Evolutionary conservation across 1,139 yeast genomes (phyloP).

Genomic region (Pichia sp.): DNA sequence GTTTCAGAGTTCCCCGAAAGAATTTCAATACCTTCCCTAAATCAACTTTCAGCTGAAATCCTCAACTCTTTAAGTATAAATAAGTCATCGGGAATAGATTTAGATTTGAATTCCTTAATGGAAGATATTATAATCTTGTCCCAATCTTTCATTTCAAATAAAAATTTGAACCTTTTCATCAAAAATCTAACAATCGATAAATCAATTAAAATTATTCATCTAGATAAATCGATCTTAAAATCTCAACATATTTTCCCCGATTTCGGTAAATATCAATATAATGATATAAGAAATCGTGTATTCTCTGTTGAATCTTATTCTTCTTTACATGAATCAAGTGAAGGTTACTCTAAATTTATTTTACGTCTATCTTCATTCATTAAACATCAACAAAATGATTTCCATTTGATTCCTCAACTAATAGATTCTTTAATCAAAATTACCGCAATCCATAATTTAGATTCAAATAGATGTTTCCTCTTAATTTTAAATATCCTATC

Average conservation of each 20-base stretch:
- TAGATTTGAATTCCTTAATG: constrained; percentile 6
- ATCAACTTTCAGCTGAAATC: constrained; percentile 5
- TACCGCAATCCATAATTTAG: constrained; percentile 73
- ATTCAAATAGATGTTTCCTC: constrained; percentile 67
- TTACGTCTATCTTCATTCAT: constrained; percentile 45
- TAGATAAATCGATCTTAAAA: constrained; percentile 23
- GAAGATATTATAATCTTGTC: constrained; percentile 38
- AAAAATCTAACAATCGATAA: constrained; percentile 35
- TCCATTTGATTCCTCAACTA: constrained; percentile 22
- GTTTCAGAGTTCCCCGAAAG: constrained; percentile 21
- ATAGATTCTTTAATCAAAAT: no score
- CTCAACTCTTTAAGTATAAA: not conserved
- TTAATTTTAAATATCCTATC: constrained; percentile 27
- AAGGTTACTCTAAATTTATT: constrained; percentile 69
- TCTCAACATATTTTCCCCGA: constrained; percentile 35
- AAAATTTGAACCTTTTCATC: constrained; percentile 31
- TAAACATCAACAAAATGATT: constrained; percentile 31
- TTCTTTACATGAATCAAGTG: constrained; percentile 68
- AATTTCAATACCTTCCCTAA: constrained; percentile 1
- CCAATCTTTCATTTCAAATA: constrained; percentile 37
- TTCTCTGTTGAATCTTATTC: constrained; percentile 71
- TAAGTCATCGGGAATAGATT: no score
- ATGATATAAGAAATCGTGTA: constrained; percentile 36
- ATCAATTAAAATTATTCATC: constrained; percentile 32
- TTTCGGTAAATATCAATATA: constrained; percentile 30